Conservation (phyloP, 192 early-diverging fungal genomes). For the Coemansia reversa region DNA sequence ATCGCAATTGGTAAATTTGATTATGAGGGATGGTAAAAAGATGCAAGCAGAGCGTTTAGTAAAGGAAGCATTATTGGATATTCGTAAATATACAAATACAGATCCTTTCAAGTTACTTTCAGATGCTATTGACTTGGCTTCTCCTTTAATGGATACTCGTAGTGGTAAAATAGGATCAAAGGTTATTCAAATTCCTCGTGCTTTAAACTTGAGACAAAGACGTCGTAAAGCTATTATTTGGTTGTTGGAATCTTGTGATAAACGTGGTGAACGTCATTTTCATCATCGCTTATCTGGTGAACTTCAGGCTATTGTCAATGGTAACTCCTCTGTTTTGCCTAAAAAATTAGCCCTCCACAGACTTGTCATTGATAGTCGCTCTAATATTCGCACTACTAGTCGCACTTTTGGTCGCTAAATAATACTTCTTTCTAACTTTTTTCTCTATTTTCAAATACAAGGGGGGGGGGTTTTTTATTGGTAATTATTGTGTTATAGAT, state of each 20-base stretch:
- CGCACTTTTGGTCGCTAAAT: not conserved
- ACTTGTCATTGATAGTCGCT: conserved; percentile 76
- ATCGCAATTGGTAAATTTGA: conserved; percentile 80
- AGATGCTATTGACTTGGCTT: conserved; percentile 69
- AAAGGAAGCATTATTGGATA: conserved; percentile 64
- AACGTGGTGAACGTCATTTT: conserved; percentile 63
- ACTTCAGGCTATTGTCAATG: conserved; percentile 77
- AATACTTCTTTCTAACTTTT: too few relatives aligned
- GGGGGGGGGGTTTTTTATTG: not conserved
- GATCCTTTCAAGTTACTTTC: conserved; percentile 69
- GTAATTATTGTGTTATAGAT: conserved; percentile 11
- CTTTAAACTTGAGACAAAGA: conserved; percentile 77
- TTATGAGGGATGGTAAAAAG: conserved; percentile 94
- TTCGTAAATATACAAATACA: conserved; percentile 60
- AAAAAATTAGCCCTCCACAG: conserved; percentile 81
- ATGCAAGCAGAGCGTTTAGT: conserved; percentile 68
- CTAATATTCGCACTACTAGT: conserved; percentile 58
- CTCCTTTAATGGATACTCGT: conserved; percentile 74
- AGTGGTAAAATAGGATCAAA: conserved; percentile 78
- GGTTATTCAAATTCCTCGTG: conserved; percentile 72
- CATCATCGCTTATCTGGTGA: conserved; percentile 74
- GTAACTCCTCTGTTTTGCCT: conserved; percentile 63
- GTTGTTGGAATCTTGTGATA: conserved; percentile 75
- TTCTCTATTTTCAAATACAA: not conserved
- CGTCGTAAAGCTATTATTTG: conserved; percentile 77